Evolutionary conservation across 257 asterid species (phyloP).

Genomic region (Forsythia viridissima): DNA sequence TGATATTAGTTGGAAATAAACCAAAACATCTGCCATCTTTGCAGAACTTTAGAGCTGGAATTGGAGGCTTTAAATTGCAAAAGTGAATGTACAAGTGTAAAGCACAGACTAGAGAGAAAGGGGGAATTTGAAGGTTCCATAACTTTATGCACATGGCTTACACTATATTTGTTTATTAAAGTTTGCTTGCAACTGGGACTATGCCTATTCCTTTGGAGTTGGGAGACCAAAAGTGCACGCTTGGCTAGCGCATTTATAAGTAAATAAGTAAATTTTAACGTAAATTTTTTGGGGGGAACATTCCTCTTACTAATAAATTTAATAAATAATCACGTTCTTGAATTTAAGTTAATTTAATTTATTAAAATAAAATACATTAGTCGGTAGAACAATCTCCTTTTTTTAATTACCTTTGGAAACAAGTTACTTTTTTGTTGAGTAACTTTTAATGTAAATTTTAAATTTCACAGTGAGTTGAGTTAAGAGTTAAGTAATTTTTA

Average conservation of each 20-base stretch:
- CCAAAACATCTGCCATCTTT: constrained; percentile 8
- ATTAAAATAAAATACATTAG: too few species aligned
- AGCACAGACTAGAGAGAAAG: constrained; percentile 17
- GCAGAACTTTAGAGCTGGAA: constrained; percentile 52
- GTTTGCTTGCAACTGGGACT: constrained; percentile 46
- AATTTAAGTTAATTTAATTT: too few species aligned
- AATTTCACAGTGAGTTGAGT: too few species aligned
- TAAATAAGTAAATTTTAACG: too few species aligned
- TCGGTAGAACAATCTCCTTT: too few species aligned
- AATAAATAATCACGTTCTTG: too few species aligned
- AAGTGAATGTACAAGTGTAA: constrained; percentile 40
- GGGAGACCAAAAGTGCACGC: background rate
- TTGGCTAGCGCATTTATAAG: background rate
- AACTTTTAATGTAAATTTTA: too few species aligned
- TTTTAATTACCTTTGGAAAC: too few species aligned
- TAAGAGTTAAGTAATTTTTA: too few species aligned
- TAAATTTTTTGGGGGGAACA: too few species aligned
- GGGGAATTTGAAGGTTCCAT: constrained; percentile 25
- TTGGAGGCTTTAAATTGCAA: constrained; percentile 23
- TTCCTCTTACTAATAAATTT: too few species aligned
- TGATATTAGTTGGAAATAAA: constrained; percentile 22
- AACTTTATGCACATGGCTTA: constrained; percentile 53
- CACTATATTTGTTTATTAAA: constrained; percentile 34
- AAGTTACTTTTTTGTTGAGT: too few species aligned
- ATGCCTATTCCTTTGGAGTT: constrained; percentile 7